Percentiles rank a stretch among this genome's conserved stretches.
Evolutionary conservation across 768 basidiomycete species (phyloP).

Genomic region (Floccularia luteovirens): DNA sequence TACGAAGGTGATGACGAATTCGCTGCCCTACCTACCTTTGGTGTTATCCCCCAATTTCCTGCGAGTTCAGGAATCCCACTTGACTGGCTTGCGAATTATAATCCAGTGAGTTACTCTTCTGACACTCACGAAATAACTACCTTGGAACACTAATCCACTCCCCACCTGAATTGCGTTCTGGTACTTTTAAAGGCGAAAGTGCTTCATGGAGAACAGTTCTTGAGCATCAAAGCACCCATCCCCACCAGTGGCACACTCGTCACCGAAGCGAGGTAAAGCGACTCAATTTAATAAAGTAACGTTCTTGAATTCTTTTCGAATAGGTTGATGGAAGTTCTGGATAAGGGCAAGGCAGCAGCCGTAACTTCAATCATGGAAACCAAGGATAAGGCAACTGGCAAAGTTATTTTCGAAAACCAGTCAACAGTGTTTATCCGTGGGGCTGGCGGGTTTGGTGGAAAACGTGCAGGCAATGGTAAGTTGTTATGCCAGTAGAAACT

Average conservation of each 20-base stretch:
- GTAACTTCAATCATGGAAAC: constrained; percentile 78
- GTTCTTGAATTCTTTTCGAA: neutral
- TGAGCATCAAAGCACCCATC: constrained; percentile 80
- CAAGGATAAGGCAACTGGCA: constrained; percentile 68
- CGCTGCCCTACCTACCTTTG: constrained; percentile 85
- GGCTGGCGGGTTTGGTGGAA: constrained; percentile 94
- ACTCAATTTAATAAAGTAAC: neutral
- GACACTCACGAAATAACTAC: neutral
- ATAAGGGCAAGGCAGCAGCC: constrained; percentile 92
- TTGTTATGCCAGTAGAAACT: too few relatives aligned
- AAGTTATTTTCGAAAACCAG: constrained; percentile 87
- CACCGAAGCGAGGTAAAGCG: constrained; percentile 54
- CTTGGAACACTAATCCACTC: neutral
- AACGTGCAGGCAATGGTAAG: constrained; percentile 71
- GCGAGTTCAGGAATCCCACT: constrained; percentile 60
- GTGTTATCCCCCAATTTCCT: constrained; percentile 86
- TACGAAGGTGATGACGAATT: constrained; percentile 90
- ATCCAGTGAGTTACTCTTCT: constrained; percentile 46
- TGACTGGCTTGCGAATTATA: constrained; percentile 93
- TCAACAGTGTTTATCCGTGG: constrained; percentile 90
- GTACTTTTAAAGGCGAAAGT: constrained; percentile 65
- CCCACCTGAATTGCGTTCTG: too few relatives aligned
- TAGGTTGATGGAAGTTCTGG: constrained; percentile 73
- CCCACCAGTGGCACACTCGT: constrained; percentile 79
- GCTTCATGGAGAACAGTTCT: constrained; percentile 96